Base-by-base conservation (phyloP, 2,329 filamentous ascomycete species). In the Calonectria pteridis region DNA sequence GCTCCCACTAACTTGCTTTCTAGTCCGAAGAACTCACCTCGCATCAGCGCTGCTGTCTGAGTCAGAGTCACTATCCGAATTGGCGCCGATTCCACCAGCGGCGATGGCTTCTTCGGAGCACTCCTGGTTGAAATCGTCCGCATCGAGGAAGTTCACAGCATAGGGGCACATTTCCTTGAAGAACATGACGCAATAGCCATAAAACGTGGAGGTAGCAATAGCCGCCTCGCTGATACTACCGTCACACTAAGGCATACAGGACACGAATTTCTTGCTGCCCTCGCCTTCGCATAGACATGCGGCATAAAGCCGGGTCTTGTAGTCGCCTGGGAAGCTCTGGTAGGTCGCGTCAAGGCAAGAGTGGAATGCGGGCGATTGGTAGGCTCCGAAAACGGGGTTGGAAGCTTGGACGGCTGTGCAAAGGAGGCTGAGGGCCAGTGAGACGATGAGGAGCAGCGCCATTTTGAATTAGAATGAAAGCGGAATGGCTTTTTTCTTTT, bases 311-410 rank as follows among this genome's bases (percentile, higher is more conserved):
- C 66, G 66, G 40, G 66, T 69, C 37, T 35, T 0, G n/a, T 50
- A 69, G 37, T 69, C 28, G 28, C 66, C 53, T 29, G 66, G 66
- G 53, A 53, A 69, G 53, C 66, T 69, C 66, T 69, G 5, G 53
- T 43, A 62, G 6, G 40, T 29, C 40, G 35, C 16, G 53, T 69
- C 66, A 35, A 69, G 66, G 40, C 66, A 69, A 20, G 33, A 53
- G n/a, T 69, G 53, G 66, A 53, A 69, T 28, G 10, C 4, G 28
- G 18, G 0, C 28, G 66, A 46, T 20, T n/a, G 4, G 40, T 69
- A 69, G 66, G 37, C 53, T 10, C 66, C 66, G 33, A 68, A 69
- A 28, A 69, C 31, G 16, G 7, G 4, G 53, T 69, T 62, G n/a
- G 66, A 37, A 13, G 51, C 66, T 46, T 20, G 37, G 13, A 35